A percentile compares a stretch with the other conserved stretches of the same genome.
These are phyloP conservation scores for Brachypodium distachyon DNA, from an alignment of 202 grass and related monocot species.

Conservation along the genomic window DNA sequence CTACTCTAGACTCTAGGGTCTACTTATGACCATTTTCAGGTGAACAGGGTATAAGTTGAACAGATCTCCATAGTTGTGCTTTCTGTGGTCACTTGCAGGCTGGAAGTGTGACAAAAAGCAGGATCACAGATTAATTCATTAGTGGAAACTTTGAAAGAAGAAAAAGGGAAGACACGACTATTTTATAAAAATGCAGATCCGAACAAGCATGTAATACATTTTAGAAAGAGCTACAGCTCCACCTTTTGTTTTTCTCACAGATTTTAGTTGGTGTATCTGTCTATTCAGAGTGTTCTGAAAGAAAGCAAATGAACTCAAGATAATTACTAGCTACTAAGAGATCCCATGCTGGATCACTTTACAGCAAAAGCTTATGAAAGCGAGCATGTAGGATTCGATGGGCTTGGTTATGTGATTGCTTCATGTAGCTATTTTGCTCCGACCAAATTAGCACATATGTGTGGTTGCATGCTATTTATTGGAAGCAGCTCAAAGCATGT, in stretches of 20 bases:
- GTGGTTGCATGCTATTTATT: not conserved
- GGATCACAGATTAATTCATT: not conserved
- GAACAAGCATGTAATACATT: not conserved
- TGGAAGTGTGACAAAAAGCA: not conserved
- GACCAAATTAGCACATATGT: not conserved
- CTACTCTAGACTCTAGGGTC: not conserved
- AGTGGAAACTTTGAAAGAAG: not conserved
- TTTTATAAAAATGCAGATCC: not conserved
- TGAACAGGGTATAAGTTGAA: not conserved
- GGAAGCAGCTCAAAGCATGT: not conserved
- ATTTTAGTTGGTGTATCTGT: not conserved
- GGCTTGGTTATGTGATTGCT: not conserved
- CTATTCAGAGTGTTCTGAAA: not conserved
- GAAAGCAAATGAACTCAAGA: not conserved
- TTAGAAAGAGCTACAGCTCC: not conserved
- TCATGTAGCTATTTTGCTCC: not conserved
- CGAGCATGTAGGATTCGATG: not conserved
- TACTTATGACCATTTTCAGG: not conserved
- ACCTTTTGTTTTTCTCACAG: not conserved
- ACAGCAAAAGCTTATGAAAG: not conserved
- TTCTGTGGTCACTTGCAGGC: not conserved
- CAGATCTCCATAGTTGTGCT: not conserved
- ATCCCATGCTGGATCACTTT: not conserved
- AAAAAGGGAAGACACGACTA: not conserved
- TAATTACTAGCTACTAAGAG: not conserved